These are phyloP conservation scores for Cyberlindnera euphorbiae DNA, from an alignment of 805 yeast genomes.

Conservation along the genomic window DNA sequence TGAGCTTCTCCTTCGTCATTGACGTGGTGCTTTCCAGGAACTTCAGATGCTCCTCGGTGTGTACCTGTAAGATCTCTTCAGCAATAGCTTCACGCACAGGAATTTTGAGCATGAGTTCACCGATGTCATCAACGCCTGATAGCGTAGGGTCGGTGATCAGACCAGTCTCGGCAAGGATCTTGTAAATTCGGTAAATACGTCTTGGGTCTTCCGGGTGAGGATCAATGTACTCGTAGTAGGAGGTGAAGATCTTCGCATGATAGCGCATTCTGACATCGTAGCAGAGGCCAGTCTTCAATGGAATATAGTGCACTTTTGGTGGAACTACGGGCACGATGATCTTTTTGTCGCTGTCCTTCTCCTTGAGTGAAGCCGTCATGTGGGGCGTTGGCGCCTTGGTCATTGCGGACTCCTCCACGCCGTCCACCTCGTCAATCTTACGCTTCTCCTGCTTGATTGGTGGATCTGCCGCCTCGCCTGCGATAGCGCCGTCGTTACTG, in stretches of 20 bases:
- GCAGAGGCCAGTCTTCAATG: conserved; percentile 86
- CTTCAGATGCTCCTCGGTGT: conserved; percentile 72
- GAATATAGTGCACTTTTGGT: conserved; percentile 67
- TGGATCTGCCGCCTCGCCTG: not conserved
- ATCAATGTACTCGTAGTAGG: conserved; percentile 89
- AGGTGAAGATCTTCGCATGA: conserved; percentile 90
- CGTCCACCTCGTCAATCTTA: conserved; percentile 20
- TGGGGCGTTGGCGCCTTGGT: no score
- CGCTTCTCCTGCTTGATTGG: conserved; percentile 17
- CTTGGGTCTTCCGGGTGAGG: conserved; percentile 99
- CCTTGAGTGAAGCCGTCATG: conserved; percentile 6
- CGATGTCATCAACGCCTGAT: conserved; percentile 61
- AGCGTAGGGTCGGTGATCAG: conserved; percentile 77
- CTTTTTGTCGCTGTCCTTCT: conserved; percentile 25
- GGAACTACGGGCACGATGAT: conserved; percentile 52
- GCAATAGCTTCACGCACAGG: conserved; percentile 86
- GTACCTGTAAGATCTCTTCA: conserved; percentile 85
- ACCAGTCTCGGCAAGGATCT: conserved; percentile 91
- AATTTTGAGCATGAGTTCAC: conserved; percentile 81
- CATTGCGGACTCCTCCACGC: conserved; percentile 11
- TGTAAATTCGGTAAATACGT: conserved; percentile 88
- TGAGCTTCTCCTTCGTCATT: conserved; percentile 71
- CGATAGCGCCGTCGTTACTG: not conserved
- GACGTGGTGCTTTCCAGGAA: conserved; percentile 70
- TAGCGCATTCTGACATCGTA: conserved; percentile 97